These are phyloP conservation scores for Mycosphaerella arachidis DNA, from an alignment of 2,329 filamentous ascomycete genomes.

Conservation along the genomic window DNA sequence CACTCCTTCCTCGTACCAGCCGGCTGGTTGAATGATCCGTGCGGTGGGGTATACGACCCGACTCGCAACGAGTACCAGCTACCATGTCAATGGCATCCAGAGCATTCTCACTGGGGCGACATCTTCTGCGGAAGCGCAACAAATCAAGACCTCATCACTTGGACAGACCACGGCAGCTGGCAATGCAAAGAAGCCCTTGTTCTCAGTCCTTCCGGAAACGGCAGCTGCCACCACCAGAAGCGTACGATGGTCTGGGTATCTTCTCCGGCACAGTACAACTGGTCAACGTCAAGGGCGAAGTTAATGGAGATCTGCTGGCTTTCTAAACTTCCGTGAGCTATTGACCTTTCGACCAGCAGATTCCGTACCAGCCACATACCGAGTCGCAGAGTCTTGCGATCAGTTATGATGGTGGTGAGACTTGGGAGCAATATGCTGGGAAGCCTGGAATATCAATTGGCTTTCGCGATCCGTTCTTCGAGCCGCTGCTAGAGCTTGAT, in stretches of 20 bases:
- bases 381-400: constrained; percentile 46
- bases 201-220: constrained; percentile 39
- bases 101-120: constrained; percentile 47
- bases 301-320: constrained; percentile 43
- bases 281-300: constrained; percentile 45
- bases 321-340: constrained; percentile 47
- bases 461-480: constrained; percentile 37
- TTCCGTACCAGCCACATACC: constrained; percentile 42
- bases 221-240: constrained; percentile 22
- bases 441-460: constrained; percentile 48
- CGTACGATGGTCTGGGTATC: constrained; percentile 49
- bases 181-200: constrained; percentile 38
- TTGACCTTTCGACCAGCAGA: constrained; percentile 43
- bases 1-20: constrained; percentile 45
- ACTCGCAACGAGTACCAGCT: constrained; percentile 47
- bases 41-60: constrained; percentile 49
- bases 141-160: constrained; percentile 46
- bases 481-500: constrained; percentile 39
- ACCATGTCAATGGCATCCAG: constrained; percentile 50
- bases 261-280: constrained; percentile 51
- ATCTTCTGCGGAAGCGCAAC: constrained; percentile 51
- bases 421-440: constrained; percentile 44
- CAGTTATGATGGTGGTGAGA: constrained; percentile 44
- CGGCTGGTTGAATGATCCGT: constrained; percentile 50
- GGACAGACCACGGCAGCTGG: constrained; percentile 45